A percentile compares a stretch with the other conserved stretches of the same genome.
These are phyloP conservation scores for Paramecium sonneborni DNA, from an alignment of 73 alveolate genomes.

Conservation along the genomic window DNA sequence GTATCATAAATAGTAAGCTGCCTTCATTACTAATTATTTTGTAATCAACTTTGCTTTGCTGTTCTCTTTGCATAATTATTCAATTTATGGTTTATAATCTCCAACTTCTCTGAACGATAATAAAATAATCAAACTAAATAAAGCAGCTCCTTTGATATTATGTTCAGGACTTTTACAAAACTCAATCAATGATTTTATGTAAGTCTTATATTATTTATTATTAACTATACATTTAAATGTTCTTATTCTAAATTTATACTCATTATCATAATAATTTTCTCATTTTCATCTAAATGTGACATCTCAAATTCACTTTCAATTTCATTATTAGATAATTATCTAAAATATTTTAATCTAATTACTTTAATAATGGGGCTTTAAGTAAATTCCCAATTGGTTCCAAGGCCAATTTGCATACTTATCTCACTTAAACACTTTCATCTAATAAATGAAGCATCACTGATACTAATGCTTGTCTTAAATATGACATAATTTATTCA, in stretches of 20 bases:
- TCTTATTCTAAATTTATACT: slow-evolving; percentile 28
- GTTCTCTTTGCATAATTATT: slow-evolving; percentile 11
- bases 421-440: slow-evolving; percentile 50
- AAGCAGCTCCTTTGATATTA: slow-evolving; percentile 40
- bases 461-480: slow-evolving; percentile 43
- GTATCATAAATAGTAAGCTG: slow-evolving; percentile 28
- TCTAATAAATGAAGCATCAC: slow-evolving; percentile 46
- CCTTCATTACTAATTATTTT: slow-evolving; percentile 7
- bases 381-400: slow-evolving; percentile 26
- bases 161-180: slow-evolving; percentile 55
- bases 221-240: neutral
- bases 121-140: slow-evolving; percentile 34
- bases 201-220: neutral
- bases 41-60: neutral
- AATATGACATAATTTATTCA: neutral
- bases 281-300: slow-evolving; percentile 44
- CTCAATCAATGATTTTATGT: slow-evolving; percentile 14
- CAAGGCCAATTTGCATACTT: slow-evolving; percentile 22
- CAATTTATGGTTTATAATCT: slow-evolving; percentile 5
- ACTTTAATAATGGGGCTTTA: neutral
- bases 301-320: neutral
- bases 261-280: slow-evolving; percentile 3
- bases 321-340: slow-evolving; percentile 18
- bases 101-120: slow-evolving; percentile 45
- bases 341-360: neutral